phyloP scores from a whole-genome alignment of 2,329 filamentous ascomycete genomes.

The Geosmithia flava region DNA sequence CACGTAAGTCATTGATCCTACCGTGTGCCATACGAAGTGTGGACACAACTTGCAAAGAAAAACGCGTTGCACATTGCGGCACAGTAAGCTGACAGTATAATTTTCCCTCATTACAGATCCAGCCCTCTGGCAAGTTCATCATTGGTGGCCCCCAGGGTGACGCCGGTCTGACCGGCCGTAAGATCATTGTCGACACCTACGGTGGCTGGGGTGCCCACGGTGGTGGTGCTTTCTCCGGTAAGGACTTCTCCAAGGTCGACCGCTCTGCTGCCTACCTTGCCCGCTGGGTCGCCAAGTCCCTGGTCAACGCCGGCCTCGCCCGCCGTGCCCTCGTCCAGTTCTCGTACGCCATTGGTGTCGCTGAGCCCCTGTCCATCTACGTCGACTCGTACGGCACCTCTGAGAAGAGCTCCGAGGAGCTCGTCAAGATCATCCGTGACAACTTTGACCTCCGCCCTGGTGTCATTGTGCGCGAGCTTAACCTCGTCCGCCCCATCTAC shows the following conservation, averaged over 20 bases:
- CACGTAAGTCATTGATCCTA: constrained; percentile 51
- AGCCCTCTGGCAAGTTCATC: constrained; percentile 97
- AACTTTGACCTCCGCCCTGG: constrained; percentile 98
- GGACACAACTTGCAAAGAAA: background rate
- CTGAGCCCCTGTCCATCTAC: constrained; percentile 95
- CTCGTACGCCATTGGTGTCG: constrained; percentile 97
- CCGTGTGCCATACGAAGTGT: no score
- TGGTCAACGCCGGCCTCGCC: constrained; percentile 77
- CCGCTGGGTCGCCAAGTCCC: constrained; percentile 98
- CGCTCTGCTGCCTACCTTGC: constrained; percentile 94
- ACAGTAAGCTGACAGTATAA: constrained; percentile 3
- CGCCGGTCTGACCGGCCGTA: constrained; percentile 94
- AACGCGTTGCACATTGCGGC: background rate
- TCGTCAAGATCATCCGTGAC: constrained; percentile 83
- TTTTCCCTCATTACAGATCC: constrained; percentile 42
- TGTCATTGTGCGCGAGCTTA: constrained; percentile 96
- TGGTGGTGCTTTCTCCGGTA: constrained; percentile 99
- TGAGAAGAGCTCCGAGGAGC: constrained; percentile 75
- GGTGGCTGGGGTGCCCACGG: constrained; percentile 99
- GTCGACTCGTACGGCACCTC: constrained; percentile 97
- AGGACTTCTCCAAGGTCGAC: constrained; percentile 99
- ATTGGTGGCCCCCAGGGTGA: constrained; percentile 99
- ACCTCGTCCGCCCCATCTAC: constrained; percentile 95
- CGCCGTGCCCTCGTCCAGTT: constrained; percentile 94
- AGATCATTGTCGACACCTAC: constrained; percentile 99